Percentiles rank a stretch among this genome's conserved stretches.
These are phyloP conservation scores for Puya raimondii DNA, from an alignment of 176 grass and related monocot genomes.

Conservation along the genomic window DNA sequence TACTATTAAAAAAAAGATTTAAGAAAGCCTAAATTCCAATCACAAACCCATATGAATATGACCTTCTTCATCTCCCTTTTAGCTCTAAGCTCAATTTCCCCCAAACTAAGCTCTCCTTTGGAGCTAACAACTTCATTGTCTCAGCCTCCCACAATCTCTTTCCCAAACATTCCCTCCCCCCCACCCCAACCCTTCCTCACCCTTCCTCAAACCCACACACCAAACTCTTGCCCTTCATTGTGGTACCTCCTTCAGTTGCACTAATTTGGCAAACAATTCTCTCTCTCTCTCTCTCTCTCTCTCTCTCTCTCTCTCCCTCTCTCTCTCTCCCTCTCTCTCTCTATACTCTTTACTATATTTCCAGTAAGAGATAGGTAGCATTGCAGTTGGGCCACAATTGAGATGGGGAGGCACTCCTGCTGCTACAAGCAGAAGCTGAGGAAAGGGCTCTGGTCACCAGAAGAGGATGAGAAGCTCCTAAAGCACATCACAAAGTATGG, in stretches of 20 bases:
- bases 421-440: constrained; percentile 8
- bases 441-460: background rate
- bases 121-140: background rate
- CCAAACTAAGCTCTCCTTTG: background rate
- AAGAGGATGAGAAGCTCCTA: constrained; percentile 1
- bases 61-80: background rate
- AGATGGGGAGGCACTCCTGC: constrained; percentile 4
- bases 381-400: background rate
- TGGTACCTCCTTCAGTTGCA: background rate
- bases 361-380: background rate
- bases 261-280: background rate
- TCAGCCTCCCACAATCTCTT: background rate
- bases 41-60: background rate
- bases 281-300: too few species aligned
- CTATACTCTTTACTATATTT: too few species aligned
- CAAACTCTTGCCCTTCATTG: background rate
- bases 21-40: background rate
- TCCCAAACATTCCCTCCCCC: background rate
- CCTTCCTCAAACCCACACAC: background rate
- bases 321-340: too few species aligned
- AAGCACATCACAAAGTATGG: constrained; percentile 3
- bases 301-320: too few species aligned
- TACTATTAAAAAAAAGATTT: background rate
- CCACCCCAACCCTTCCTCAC: background rate
- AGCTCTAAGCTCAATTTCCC: background rate